Percentiles rank a stretch among this genome's conserved stretches.
Conservation (phyloP, 495 filamentous ascomycete species). For the Tetracladium marchalianum region DNA sequence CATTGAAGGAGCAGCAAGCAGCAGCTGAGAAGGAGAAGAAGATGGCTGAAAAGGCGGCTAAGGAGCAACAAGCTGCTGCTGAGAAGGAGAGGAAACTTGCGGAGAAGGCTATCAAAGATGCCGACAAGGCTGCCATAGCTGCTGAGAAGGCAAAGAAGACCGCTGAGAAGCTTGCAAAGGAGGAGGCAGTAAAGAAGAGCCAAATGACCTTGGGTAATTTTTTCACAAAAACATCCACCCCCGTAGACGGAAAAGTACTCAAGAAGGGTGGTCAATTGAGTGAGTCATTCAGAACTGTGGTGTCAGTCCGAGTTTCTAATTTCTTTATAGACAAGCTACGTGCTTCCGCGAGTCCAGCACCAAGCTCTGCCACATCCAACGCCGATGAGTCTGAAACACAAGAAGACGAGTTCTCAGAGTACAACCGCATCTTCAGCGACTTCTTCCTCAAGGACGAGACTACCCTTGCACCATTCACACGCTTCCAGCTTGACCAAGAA, state of each 20-base stretch:
- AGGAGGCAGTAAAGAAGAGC: slow-evolving; percentile 59
- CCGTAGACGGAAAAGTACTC: slow-evolving; percentile 15
- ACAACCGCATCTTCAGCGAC: slow-evolving; percentile 61
- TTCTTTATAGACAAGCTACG: slow-evolving; percentile 3
- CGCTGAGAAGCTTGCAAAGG: slow-evolving; percentile 42
- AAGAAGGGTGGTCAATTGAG: slow-evolving; percentile 21
- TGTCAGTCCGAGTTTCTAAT: slow-evolving; percentile 12
- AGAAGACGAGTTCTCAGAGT: slow-evolving; percentile 42
- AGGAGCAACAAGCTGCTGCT: slow-evolving; percentile 1
- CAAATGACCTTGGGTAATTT: slow-evolving; percentile 38
- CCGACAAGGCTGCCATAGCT: slow-evolving; percentile 30
- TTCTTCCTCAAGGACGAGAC: slow-evolving; percentile 68
- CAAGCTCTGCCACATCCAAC: slow-evolving; percentile 7
- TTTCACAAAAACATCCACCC: slow-evolving; percentile 46
- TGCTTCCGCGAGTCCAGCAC: slow-evolving; percentile 11
- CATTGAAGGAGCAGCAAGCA: slow-evolving; percentile 31
- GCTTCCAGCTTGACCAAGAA: slow-evolving; percentile 45
- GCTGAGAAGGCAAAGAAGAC: slow-evolving; percentile 18
- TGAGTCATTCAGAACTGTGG: slow-evolving; percentile 4
- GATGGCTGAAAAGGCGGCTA: slow-evolving; percentile 8
- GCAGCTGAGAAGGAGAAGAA: slow-evolving; percentile 19
- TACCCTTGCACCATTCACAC: slow-evolving; percentile 39
- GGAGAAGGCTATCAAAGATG: slow-evolving; percentile 37
- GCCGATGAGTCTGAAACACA: slow-evolving; percentile 9
- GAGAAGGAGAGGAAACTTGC: slow-evolving; percentile 32